Percentiles rank a stretch among this genome's conserved stretches.
phyloP scores from a whole-genome alignment of 208 protist species.

The Acanthamoeba culbertsoni region DNA sequence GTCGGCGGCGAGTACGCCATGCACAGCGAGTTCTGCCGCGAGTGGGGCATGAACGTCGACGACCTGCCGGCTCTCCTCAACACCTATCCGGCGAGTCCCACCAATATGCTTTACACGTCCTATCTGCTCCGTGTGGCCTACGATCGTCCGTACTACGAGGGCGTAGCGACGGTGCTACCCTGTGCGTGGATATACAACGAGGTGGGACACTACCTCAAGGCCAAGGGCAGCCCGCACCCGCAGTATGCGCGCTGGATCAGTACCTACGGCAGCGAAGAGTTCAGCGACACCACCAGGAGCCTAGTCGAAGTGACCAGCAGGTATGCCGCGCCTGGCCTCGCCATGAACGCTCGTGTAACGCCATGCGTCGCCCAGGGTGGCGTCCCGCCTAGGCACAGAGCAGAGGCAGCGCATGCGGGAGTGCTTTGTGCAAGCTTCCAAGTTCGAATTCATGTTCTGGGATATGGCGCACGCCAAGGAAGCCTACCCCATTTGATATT shows the following conservation, averaged over 20 bases:
- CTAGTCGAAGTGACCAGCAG: neutral
- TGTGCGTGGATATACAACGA: conserved; percentile 40
- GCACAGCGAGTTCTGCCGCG: neutral
- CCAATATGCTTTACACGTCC: conserved; percentile 36
- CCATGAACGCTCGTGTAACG: no score
- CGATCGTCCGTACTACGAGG: conserved; percentile 27
- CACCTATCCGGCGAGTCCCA: neutral
- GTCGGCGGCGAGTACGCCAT: conserved; percentile 16
- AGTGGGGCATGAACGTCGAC: neutral
- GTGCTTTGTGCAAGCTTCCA: conserved; percentile 10
- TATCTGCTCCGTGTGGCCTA: neutral
- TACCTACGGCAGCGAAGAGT: neutral
- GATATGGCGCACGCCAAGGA: neutral
- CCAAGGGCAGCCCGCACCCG: conserved; percentile 29
- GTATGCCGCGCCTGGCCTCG: no score
- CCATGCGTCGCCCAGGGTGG: neutral
- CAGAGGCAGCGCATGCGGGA: neutral
- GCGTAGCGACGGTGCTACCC: neutral
- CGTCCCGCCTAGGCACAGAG: neutral
- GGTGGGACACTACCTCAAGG: neutral
- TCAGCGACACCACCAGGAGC: neutral
- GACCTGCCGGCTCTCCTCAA: neutral
- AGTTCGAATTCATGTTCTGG: conserved; percentile 47
- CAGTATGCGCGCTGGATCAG: conserved; percentile 25
- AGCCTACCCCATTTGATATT: neutral